Conservation (phyloP, 805 yeast genomes). For the Brettanomyces anomalus region DNA sequence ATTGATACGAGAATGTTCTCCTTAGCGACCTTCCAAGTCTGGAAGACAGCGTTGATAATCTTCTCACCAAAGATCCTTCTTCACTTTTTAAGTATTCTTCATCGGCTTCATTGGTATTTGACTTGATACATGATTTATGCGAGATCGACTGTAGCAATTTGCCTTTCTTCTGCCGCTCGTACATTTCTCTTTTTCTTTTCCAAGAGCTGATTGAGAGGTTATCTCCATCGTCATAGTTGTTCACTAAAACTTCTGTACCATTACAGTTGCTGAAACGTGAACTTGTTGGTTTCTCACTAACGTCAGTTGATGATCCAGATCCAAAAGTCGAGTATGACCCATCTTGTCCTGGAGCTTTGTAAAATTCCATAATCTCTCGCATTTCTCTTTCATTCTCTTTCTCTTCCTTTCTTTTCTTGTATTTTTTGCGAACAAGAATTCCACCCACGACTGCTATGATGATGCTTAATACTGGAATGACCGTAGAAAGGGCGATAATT, state of each 20-base stretch:
- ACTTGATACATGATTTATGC: not conserved
- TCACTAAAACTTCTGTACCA: conserved; percentile 12
- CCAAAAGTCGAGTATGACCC: conserved; percentile 16
- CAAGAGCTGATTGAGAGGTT: conserved; percentile 43
- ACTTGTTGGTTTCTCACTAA: conserved; percentile 2
- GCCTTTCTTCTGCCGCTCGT: conserved; percentile 18
- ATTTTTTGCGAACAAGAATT: conserved; percentile 20
- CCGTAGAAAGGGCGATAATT: conserved; percentile 37
- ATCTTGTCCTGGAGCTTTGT: conserved; percentile 16
- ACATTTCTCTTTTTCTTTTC: conserved; percentile 41
- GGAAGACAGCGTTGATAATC: conserved; percentile 22
- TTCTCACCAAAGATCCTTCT: conserved; percentile 13
- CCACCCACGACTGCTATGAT: conserved; percentile 25
- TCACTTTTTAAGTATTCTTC: not conserved
- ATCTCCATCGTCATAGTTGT: conserved; percentile 29
- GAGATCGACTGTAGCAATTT: conserved; percentile 1
- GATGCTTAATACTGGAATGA: conserved; percentile 33
- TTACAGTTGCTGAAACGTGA: conserved; percentile 6
- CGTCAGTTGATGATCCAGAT: conserved; percentile 3
- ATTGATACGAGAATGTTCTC: conserved; percentile 21
- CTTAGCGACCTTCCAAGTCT: conserved; percentile 18
- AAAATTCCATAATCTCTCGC: conserved; percentile 25
- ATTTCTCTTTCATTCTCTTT: conserved; percentile 21
- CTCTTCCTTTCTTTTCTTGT: conserved; percentile 19
- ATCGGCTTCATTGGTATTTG: not conserved